Percentiles rank a stretch among this genome's conserved stretches.
Conservation (phyloP, 192 early-diverging fungal species). For the Podila horticola region DNA sequence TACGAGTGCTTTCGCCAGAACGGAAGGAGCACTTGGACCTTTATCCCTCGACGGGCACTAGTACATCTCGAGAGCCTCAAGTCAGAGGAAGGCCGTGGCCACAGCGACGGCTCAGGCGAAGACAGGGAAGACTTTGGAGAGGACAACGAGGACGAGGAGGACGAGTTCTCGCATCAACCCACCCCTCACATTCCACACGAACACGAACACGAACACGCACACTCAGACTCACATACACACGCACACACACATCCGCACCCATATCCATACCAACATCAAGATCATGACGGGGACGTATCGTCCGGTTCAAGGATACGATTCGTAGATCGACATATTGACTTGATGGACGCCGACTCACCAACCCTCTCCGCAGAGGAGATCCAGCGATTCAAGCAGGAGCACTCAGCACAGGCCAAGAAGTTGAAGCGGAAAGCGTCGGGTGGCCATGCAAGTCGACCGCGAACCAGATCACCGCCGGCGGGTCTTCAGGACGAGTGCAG, state of each 20-base stretch:
- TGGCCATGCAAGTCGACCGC: constrained; percentile 27
- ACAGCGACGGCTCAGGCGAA: constrained; percentile 17
- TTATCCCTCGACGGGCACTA: constrained; percentile 35
- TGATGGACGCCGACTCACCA: constrained; percentile 39
- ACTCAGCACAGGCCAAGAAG: constrained; percentile 30
- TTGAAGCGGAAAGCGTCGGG: constrained; percentile 40
- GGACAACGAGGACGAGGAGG: constrained; percentile 17
- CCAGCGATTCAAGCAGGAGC: constrained; percentile 41
- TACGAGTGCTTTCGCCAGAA: constrained; percentile 54
- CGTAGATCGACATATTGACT: constrained; percentile 28
- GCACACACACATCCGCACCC: not conserved
- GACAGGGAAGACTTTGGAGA: constrained; percentile 32
- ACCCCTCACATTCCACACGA: not conserved
- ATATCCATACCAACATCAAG: not conserved
- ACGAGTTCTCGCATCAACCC: constrained; percentile 18
- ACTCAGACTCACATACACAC: too few relatives aligned
- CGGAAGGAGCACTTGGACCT: constrained; percentile 47
- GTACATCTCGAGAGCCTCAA: constrained; percentile 48
- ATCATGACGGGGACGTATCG: constrained; percentile 15
- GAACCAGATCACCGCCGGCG: constrained; percentile 32
- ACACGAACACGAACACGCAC: too few relatives aligned
- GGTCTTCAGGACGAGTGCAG: constrained; percentile 45
- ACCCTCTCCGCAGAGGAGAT: constrained; percentile 45
- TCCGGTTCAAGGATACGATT: constrained; percentile 38
- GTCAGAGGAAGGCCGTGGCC: constrained; percentile 24